Evolutionary conservation across 129 eudicot species (phyloP).

Genomic region (Ambrosia artemisiifolia): DNA sequence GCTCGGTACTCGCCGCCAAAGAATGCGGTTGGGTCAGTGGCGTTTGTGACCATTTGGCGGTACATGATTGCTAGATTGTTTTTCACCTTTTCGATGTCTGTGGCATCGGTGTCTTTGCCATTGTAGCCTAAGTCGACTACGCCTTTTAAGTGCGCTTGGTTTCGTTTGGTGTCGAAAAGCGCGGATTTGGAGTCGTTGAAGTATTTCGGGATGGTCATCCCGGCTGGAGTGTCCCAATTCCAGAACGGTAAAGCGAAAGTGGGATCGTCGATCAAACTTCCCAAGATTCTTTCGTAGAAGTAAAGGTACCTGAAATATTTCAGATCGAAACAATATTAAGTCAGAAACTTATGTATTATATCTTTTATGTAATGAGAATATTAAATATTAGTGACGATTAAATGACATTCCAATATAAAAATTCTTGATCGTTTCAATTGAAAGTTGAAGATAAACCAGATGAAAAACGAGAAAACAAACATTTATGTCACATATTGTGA

Average conservation of each 20-base stretch:
- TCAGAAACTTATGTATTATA: too few relatives aligned
- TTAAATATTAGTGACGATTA: too few relatives aligned
- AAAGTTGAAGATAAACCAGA: too few relatives aligned
- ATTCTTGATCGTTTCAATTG: too few relatives aligned
- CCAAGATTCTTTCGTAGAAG: conserved; percentile 46
- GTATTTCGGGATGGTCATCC: conserved; percentile 45
- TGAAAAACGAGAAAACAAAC: too few relatives aligned
- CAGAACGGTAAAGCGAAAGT: conserved; percentile 51
- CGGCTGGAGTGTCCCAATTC: conserved; percentile 50
- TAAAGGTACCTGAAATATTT: conserved; percentile 23
- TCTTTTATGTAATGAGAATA: too few relatives aligned
- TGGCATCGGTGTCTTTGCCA: neutral
- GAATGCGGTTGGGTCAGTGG: conserved; percentile 26
- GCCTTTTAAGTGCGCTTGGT: conserved; percentile 25
- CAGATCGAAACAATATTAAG: too few relatives aligned
- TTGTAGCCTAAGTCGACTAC: conserved; percentile 32
- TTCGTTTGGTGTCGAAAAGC: conserved; percentile 44
- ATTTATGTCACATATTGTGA: too few relatives aligned
- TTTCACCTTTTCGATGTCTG: conserved; percentile 13
- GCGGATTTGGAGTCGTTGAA: conserved; percentile 20
- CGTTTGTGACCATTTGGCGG: conserved; percentile 40
- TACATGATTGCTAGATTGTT: conserved; percentile 39
- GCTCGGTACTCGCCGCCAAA: conserved; percentile 39
- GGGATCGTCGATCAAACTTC: conserved; percentile 46
- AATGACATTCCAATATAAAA: too few relatives aligned